Evolutionary conservation across 495 filamentous ascomycete species (phyloP).

Genomic region (Podospora anserina): DNA sequence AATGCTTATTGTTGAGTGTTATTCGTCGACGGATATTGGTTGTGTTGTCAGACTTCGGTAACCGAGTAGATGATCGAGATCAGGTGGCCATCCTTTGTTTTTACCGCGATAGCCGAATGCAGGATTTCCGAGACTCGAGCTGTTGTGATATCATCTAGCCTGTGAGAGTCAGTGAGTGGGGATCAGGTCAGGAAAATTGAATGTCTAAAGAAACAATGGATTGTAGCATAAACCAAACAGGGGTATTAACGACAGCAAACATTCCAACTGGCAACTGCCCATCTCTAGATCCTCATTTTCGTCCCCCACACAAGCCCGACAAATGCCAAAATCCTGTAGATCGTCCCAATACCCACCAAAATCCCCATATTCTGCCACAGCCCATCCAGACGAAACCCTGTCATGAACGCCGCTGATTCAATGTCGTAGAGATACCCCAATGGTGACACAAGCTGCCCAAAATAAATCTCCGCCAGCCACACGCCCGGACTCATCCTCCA

Average conservation of each 20-base stretch:
- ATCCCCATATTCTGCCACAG: conserved; percentile 39
- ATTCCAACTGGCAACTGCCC: neutral
- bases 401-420: conserved; percentile 32
- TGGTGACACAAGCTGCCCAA: conserved; percentile 46
- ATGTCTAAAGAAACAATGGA: neutral
- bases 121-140: neutral
- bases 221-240: neutral
- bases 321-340: conserved; percentile 44
- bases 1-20: neutral
- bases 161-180: too few relatives aligned
- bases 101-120: neutral
- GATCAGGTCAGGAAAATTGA: too few relatives aligned
- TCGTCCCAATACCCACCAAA: conserved; percentile 38
- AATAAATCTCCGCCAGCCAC: conserved; percentile 58
- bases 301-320: conserved; percentile 34
- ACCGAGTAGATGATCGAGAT: neutral
- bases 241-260: neutral
- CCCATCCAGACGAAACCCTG: conserved; percentile 42
- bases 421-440: conserved; percentile 47
- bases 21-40: neutral
- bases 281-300: conserved; percentile 5
- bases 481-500: conserved; percentile 53
- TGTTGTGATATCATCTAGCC: neutral
- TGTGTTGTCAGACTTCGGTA: neutral
- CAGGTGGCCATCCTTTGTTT: neutral